Base-by-base conservation (phyloP, 495 filamentous ascomycete genomes). In the Podospora appendiculata region DNA sequence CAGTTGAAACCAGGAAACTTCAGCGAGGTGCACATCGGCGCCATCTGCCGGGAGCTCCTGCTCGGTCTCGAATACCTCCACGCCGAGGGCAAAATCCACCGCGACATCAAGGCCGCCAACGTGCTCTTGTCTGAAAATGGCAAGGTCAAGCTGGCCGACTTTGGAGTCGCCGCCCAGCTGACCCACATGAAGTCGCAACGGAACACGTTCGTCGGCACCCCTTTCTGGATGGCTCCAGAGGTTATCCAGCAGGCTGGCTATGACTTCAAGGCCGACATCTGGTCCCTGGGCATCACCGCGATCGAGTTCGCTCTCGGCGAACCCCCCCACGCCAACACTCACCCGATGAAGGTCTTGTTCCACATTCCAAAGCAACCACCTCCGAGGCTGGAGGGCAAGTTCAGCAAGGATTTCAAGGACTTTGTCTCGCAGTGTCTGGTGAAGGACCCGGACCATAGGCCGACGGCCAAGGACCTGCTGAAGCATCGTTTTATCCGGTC, bases 341-440 rank as follows among this genome's bases (percentile, higher is more conserved):
- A 98, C 65, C 94, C 93, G 8, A 98, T 98, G 93, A 98, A 98
- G 67, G 90, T 96, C 13, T 75, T 98, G n/a, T 96, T 98, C 69
- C 75, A 90, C 46, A 98, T 98, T 56, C 93, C 93, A 0, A 97
- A 97, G 73, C 86, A 87, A 49, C 80, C 88, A 10, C 86, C 93
- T 6, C 90, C 93, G 39, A 79, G 82, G 48, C 74, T 98, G 4
- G 89, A 96, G 63, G 93, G 94, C 14, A 76, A 85, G 55, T 96
- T 89, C 66, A 93, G 89, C 65, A 86, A 77, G 57, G 86, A 90
- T 19, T 95, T 97, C 71, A 95, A 89, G 66, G 93, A 97, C 52
- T 98, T 98, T 63, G 79, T 97, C 41, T 76, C 86, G 0, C 81
- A 87, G 56, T 98, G 93, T 65, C 74, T 98, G 50, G 85, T 92